phyloP scores from a whole-genome alignment of 2,329 filamentous ascomycete genomes.

The Fusarium sp. region DNA sequence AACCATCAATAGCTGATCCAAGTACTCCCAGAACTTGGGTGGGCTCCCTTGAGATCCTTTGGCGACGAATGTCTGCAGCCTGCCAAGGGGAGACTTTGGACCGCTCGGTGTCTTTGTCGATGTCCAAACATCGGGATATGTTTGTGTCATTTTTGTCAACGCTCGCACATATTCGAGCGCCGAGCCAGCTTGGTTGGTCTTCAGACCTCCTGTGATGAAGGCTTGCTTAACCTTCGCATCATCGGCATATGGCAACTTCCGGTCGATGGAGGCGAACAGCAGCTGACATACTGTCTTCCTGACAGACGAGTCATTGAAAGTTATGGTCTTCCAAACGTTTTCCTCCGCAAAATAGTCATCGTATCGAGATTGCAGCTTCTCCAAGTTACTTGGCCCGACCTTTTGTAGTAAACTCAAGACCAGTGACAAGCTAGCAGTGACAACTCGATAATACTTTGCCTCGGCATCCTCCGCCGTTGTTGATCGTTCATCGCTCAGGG shows the following conservation, averaged over 20 bases:
- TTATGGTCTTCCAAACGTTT: slow-evolving; percentile 73
- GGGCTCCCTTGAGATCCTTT: slow-evolving; percentile 85
- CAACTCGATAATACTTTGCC: slow-evolving; percentile 83
- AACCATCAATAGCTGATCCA: slow-evolving; percentile 70
- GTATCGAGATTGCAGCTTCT: slow-evolving; percentile 70
- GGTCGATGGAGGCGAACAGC: slow-evolving; percentile 58
- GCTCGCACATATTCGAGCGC: slow-evolving; percentile 75
- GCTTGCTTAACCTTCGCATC: slow-evolving; percentile 62
- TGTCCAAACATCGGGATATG: slow-evolving; percentile 78
- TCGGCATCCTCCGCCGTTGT: slow-evolving; percentile 86
- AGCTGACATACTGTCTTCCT: slow-evolving; percentile 63
- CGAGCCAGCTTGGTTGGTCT: slow-evolving; percentile 77
- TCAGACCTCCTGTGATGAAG: slow-evolving; percentile 78
- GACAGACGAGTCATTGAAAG: slow-evolving; percentile 66
- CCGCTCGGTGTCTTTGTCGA: slow-evolving; percentile 52
- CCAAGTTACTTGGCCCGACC: slow-evolving; percentile 61
- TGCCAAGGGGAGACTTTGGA: slow-evolving; percentile 63
- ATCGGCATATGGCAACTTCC: slow-evolving; percentile 58
- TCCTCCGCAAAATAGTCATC: slow-evolving; percentile 72
- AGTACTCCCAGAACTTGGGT: slow-evolving; percentile 75
- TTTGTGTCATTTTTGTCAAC: slow-evolving; percentile 71
- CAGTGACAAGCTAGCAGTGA: slow-evolving; percentile 64
- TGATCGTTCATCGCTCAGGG: slow-evolving; percentile 87
- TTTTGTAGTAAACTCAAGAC: slow-evolving; percentile 63
- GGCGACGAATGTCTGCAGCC: slow-evolving; percentile 77